phyloP scores from a whole-genome alignment of 225 moss, liverwort and hornwort genomes.

The Lunularia cruciata region DNA sequence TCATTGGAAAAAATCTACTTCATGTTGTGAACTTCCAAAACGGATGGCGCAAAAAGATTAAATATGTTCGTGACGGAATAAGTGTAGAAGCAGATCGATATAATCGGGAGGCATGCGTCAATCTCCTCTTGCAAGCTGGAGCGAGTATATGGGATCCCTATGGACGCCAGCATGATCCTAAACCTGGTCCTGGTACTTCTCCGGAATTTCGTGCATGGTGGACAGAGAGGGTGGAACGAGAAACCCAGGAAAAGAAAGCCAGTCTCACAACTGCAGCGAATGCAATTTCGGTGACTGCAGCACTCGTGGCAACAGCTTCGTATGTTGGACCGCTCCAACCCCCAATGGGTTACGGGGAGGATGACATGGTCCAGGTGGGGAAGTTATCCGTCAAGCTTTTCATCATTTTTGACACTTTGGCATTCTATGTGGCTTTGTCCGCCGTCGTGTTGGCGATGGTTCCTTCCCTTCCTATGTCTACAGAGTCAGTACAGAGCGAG shows the following conservation, averaged over 20 bases:
- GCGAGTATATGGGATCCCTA: not conserved
- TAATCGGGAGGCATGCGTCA: not conserved
- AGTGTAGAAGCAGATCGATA: not conserved
- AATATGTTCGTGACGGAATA: not conserved
- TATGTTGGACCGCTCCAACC: not conserved
- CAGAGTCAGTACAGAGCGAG: no score
- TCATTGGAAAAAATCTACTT: not conserved
- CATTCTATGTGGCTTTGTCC: no score
- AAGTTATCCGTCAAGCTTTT: no score
- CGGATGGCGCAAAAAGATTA: not conserved
- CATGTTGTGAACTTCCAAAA: not conserved
- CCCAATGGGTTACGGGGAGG: not conserved
- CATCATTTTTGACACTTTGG: no score
- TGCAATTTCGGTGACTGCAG: not conserved
- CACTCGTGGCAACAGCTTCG: not conserved
- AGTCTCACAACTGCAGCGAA: not conserved
- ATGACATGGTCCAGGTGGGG: not conserved
- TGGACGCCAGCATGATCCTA: not conserved
- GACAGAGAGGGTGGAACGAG: not conserved
- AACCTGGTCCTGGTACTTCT: not conserved
- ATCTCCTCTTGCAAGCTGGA: not conserved
- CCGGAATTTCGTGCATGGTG: not conserved
- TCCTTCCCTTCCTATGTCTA: no score
- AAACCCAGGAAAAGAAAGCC: not conserved
- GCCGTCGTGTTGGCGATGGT: no score